Evolutionary conservation across 1,284 basidiomycete genomes (phyloP), one percentile per base, ranked within the genome.

Genomic region (Ustilago vetiveriae): DNA sequence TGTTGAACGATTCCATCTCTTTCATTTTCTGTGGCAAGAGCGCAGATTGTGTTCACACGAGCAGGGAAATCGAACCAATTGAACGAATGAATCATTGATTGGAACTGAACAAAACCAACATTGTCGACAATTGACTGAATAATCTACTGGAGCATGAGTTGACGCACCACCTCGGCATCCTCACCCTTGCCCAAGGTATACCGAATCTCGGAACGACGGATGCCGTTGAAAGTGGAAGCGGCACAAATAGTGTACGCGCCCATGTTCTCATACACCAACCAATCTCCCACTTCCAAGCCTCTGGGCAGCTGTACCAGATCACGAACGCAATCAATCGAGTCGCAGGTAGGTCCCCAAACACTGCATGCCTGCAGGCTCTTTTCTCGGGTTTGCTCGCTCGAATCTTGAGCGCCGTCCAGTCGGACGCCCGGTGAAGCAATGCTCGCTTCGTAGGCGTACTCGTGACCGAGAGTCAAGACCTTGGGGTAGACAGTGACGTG

Each of bases 191-290:
- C 83, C 43, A 84, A 74, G 17, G 82, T 84, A 78, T 85, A 85
- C 21, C 80, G 66, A 29, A 85, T 79, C 60, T 81, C 76, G 36
- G 74, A 75, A 24, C 78, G 64, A 22, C 76, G 72, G 56, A 85
- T 63, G 52, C 92, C 92, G 79, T 94, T 94, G 85, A 93, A 94
- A 77, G 88, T 88, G 82, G 89, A 91, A 19, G 93, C 91, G 0
- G 92, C 92, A 76, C 91, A 94, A 67, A 93, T 86, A 16, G 92
- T 95, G 83, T 96, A 96, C 13, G 92, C 92, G 36, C 92, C 92
- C 92, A 96, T 95, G 77, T 91, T 88, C 49, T 88, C 88, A 85
- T 92, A 95, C 7, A 90, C 90, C 8, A 96, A 86, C 93, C 93
- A 96, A 82, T 96, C 92, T 8, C 92, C 93, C 11, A 82, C 80